Evolutionary conservation across 1,284 basidiomycete species (phyloP), one percentile per base, ranked within the genome.

Genomic region (Sanghuangporus sanghuang): DNA sequence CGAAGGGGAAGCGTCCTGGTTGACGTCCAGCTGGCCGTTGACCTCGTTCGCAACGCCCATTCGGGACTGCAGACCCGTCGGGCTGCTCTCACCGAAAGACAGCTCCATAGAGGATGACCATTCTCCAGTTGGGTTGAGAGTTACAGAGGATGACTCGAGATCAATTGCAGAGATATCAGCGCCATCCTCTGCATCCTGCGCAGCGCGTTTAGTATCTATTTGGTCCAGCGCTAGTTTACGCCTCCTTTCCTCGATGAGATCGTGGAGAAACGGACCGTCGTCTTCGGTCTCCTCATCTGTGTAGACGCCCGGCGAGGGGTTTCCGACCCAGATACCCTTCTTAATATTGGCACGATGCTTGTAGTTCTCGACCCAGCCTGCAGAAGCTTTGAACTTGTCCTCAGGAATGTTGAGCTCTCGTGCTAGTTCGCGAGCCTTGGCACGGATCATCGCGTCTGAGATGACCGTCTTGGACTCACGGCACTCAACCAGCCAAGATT

Each of bases 291-390:
- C 46, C 42, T 55, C 50, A 38, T 21, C 18, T 38, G 53, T 18
- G 40, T 49, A 35, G 23, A 12, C n/a, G 18, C 62, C 48, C 38
- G 23, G 21, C 21, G 65, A 72, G 62, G 70, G 74, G 55, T 74
- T 69, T 36, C 82, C 82, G 27, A 76, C 73, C 81, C 83, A 90
- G 21, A 83, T 78, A 0, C 88, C 89, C 35, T 84, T 84, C 39
- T 83, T 80, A 64, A 94, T 90, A 59, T 83, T 83, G 69, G 89
- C 83, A 46, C 93, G 86, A 68, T 86, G 82, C 75, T 95, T 95
- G 80, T 95, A 96, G 73, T 93, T 93, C 71, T 95, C 93, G 62
- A 96, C 82, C 93, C 93, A 96, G 3, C 93, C 92, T 18, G 89
- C 86, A 68, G 89, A 92, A 27, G 92, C 93, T 76, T 95, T 96